A percentile compares a stretch with the other conserved stretches of the same genome.
Evolutionary conservation across 345 rosid species (phyloP).

Genomic region (Populus alba): DNA sequence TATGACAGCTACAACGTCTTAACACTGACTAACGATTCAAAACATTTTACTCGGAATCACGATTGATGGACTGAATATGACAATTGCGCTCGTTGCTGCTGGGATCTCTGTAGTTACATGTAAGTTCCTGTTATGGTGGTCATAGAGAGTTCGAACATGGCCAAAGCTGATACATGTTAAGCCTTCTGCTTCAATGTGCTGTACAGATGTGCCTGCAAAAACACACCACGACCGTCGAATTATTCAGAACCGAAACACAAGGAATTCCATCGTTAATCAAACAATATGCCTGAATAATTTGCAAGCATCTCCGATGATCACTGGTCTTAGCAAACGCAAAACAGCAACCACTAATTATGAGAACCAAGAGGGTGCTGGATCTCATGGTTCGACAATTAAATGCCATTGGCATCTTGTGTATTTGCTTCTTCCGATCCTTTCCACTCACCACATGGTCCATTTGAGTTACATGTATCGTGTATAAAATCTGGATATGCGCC

Average conservation of each 20-base stretch:
- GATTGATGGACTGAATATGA: constrained; percentile 40
- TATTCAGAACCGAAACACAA: neutral
- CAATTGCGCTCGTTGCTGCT: constrained; percentile 45
- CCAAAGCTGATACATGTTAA: constrained; percentile 84
- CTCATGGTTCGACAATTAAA: neutral
- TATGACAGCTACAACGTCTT: neutral
- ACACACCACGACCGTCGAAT: neutral
- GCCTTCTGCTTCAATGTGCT: constrained; percentile 68
- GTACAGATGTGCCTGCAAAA: constrained; percentile 61
- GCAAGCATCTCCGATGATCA: neutral
- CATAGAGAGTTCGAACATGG: constrained; percentile 65
- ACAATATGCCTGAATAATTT: neutral
- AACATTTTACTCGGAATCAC: constrained; percentile 24
- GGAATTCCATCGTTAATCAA: neutral
- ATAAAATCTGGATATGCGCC: neutral
- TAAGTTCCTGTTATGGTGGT: constrained; percentile 53
- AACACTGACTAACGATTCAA: constrained; percentile 27
- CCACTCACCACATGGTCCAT: neutral
- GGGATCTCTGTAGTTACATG: constrained; percentile 52
- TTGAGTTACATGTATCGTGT: neutral
- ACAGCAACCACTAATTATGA: neutral
- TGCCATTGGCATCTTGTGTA: neutral
- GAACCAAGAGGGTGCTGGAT: neutral
- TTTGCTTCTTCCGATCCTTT: neutral
- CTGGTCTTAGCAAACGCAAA: neutral